Evolutionary conservation across 305 asterid species (phyloP).

Genomic region (Nicotiana rustica): DNA sequence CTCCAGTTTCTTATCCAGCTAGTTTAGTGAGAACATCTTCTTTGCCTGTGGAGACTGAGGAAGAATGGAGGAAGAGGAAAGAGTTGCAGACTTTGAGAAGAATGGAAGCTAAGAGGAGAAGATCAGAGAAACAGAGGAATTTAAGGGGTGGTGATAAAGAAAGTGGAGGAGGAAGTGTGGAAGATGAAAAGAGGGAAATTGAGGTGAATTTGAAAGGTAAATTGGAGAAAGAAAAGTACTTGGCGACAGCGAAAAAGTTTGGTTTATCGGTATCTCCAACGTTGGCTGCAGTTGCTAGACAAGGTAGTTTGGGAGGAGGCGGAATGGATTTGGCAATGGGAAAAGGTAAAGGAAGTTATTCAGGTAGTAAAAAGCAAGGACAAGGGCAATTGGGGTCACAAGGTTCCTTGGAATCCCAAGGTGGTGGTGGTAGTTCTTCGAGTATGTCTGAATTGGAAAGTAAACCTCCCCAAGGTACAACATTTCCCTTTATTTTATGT

Average conservation of each 20-base stretch:
- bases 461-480: conserved; percentile 69
- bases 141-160: conserved; percentile 57
- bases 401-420: conserved; percentile 70
- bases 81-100: conserved; percentile 88
- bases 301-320: conserved; percentile 46
- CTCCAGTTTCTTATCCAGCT: conserved; percentile 43
- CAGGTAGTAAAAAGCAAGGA: conserved; percentile 45
- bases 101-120: conserved; percentile 94
- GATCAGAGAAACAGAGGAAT: conserved; percentile 85
- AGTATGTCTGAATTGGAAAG: conserved; percentile 64
- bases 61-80: conserved; percentile 95
- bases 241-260: conserved; percentile 40
- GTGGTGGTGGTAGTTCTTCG: conserved; percentile 77
- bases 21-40: conserved; percentile 78
- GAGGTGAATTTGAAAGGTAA: conserved; percentile 62
- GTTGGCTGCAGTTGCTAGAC: conserved; percentile 43
- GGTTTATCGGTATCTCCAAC: conserved; percentile 46
- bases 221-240: conserved; percentile 58
- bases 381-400: conserved; percentile 50
- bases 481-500: not conserved
- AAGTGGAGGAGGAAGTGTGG: conserved; percentile 45
- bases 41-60: conserved; percentile 88
- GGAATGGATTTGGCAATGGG: conserved; percentile 53
- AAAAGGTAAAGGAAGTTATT: conserved; percentile 58
- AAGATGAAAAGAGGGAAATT: conserved; percentile 65